These are phyloP conservation scores for Globisporangium splendens DNA, from an alignment of 352 stramenopile genomes.

Conservation along the genomic window DNA sequence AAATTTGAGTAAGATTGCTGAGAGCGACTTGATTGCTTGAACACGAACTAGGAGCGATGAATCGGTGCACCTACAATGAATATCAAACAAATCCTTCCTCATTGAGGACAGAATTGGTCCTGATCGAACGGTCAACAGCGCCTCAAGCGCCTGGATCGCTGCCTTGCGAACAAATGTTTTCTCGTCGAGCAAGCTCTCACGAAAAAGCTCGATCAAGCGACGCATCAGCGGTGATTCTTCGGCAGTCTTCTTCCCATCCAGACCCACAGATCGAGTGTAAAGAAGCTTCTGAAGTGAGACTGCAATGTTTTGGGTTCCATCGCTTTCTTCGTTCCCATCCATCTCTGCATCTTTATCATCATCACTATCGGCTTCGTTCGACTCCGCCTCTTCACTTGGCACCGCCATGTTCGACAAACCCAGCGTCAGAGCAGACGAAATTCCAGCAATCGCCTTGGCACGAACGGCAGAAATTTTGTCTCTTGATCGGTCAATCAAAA, in stretches of 20 bases:
- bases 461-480: conserved; percentile 81
- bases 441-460: conserved; percentile 73
- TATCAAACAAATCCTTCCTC: conserved; percentile 65
- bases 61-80: conserved; percentile 74
- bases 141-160: conserved; percentile 74
- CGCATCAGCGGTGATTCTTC: conserved; percentile 68
- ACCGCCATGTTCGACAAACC: conserved; percentile 34
- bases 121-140: conserved; percentile 53
- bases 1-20: conserved; percentile 70
- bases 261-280: conserved; percentile 28
- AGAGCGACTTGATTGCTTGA: conserved; percentile 80
- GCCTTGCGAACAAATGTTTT: conserved; percentile 83
- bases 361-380: conserved; percentile 8
- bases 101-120: conserved; percentile 50
- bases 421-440: conserved; percentile 59
- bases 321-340: conserved; percentile 1
- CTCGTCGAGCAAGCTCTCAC: conserved; percentile 68
- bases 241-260: conserved; percentile 24
- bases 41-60: conserved; percentile 74
- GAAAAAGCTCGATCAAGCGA: conserved; percentile 67
- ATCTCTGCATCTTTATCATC: conserved; percentile 8
- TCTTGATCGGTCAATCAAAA: conserved; percentile 67
- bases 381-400: not conserved
- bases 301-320: conserved; percentile 32
- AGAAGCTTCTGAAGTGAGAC: conserved; percentile 49